phyloP scores from a whole-genome alignment of 1,139 yeast genomes.

The Kodamaea fungicola region DNA sequence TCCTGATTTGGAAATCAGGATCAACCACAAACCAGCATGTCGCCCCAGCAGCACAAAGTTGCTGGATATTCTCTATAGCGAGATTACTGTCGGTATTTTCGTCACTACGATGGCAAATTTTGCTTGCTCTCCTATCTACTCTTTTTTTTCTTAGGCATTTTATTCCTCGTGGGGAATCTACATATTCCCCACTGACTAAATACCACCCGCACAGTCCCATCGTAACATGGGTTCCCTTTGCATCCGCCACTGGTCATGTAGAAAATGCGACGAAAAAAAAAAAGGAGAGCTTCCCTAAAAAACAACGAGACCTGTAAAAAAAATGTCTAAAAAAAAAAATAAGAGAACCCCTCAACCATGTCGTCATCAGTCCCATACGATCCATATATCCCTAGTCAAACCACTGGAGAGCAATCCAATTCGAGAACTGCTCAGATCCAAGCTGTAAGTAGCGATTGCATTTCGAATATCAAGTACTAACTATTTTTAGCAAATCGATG shows the following conservation, averaged over 20 bases:
- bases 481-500: constrained; percentile 73
- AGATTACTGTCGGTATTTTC: no score
- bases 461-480: constrained; percentile 3
- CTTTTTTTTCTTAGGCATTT: no score
- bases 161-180: no score
- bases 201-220: no score
- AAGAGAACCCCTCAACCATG: constrained; percentile 32
- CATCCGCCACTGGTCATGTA: constrained; percentile 3
- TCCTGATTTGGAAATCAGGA: constrained; percentile 5
- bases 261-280: constrained; percentile 2
- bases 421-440: constrained; percentile 81
- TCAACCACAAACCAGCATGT: constrained; percentile 4
- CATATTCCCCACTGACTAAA: no score
- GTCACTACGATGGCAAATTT: no score
- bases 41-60: background rate
- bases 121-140: no score
- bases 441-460: constrained; percentile 51
- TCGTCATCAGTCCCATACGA: constrained; percentile 86
- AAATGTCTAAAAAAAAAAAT: background rate
- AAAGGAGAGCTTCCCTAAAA: constrained; percentile 4
- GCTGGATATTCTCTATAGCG: no score
- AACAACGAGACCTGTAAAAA: constrained; percentile 3
- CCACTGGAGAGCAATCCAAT: constrained; percentile 50
- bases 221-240: no score
- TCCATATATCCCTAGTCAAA: constrained; percentile 76